A percentile compares a stretch with the other conserved stretches of the same genome.
phyloP scores from a whole-genome alignment of 2,329 filamentous ascomycete genomes.

The Coniochaeta hoffmannii region DNA sequence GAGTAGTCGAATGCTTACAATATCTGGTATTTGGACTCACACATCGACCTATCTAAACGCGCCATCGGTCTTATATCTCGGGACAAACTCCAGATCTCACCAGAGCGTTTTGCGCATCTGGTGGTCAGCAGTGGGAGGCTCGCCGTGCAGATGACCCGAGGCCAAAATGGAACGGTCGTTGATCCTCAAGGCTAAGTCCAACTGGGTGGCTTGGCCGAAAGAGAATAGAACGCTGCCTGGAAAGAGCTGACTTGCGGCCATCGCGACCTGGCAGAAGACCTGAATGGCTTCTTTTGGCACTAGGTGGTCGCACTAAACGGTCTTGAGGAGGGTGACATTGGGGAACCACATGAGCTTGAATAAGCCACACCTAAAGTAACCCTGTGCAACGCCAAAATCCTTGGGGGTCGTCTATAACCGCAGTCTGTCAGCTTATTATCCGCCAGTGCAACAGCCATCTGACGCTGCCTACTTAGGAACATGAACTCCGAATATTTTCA shows the following conservation, averaged over 20 bases:
- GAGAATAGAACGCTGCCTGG: not conserved
- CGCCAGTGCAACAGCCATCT: not conserved
- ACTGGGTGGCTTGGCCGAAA: not conserved
- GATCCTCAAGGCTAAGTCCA: not conserved
- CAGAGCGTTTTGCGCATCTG: not conserved
- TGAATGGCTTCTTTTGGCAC: not conserved
- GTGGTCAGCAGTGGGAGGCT: not conserved
- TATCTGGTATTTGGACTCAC: not conserved
- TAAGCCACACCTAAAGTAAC: not conserved
- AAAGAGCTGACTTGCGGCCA: not conserved
- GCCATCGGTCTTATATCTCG: not conserved
- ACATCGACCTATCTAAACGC: not conserved
- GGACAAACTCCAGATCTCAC: not conserved
- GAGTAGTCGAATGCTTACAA: not conserved
- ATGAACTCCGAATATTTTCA: not conserved
- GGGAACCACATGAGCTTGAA: not conserved
- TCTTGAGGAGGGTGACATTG: not conserved
- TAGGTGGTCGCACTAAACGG: too few species aligned
- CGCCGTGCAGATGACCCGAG: not conserved
- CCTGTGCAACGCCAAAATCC: not conserved
- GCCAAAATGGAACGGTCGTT: not conserved
- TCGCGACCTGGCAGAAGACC: not conserved
- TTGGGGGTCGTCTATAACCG: not conserved
- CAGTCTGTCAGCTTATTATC: not conserved
- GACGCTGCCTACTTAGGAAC: not conserved